These are phyloP conservation scores for Hibiscus tridactylites DNA, from an alignment of 345 rosid genomes.

Conservation along the genomic window DNA sequence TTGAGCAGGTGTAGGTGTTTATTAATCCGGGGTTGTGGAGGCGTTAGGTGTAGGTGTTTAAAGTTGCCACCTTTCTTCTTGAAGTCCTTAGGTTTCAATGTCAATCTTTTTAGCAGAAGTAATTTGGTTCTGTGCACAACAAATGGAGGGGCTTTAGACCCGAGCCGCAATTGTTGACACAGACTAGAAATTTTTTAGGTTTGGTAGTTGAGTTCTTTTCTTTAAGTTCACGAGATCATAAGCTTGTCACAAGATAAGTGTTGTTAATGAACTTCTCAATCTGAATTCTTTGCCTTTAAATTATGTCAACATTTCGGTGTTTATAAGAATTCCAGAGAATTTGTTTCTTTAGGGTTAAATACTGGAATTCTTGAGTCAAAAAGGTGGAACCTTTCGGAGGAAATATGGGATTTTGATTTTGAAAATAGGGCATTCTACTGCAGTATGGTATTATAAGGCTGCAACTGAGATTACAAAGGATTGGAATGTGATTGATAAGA, in stretches of 20 bases:
- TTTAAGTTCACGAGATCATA: neutral
- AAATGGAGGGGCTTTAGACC: no score
- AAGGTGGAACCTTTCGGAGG: no score
- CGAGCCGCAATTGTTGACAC: no score
- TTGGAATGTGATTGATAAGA: slow-evolving; percentile 70
- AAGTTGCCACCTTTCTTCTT: no score
- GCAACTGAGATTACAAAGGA: slow-evolving; percentile 58
- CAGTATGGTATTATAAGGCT: slow-evolving; percentile 62
- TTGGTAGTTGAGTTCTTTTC: neutral
- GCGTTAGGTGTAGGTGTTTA: no score
- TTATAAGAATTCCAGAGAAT: neutral
- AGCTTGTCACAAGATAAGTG: neutral
- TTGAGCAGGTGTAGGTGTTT: no score
- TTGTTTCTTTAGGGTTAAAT: neutral
- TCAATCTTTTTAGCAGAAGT: no score
- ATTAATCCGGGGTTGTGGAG: no score
- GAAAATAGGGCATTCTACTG: slow-evolving; percentile 66
- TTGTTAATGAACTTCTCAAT: no score
- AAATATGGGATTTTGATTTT: neutral
- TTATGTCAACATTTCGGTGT: neutral
- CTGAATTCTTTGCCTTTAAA: neutral
- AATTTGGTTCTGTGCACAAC: no score
- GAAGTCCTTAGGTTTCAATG: no score
- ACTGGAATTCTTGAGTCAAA: neutral
- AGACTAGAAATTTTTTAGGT: no score